phyloP scores from a whole-genome alignment of 176 grass and related monocot genomes.

The Puccinellia tenuiflora region DNA sequence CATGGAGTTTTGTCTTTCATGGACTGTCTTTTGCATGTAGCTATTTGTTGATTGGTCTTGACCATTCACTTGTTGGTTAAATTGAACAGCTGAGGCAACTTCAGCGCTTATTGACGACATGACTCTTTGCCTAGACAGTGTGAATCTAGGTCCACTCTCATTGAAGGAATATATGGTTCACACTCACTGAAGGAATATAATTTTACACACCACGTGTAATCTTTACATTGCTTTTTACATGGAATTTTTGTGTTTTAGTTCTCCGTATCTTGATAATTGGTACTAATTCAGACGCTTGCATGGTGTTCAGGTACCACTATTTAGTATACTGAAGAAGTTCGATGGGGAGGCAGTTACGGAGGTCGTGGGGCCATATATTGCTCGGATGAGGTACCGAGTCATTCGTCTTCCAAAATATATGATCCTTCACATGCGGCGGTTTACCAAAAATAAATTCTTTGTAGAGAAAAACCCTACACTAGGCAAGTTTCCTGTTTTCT shows the following conservation, averaged over 20 bases:
- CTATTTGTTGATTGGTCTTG: background rate
- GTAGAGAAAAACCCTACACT: slow-evolving; percentile 90
- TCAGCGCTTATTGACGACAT: background rate
- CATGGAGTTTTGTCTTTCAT: background rate
- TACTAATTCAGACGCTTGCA: slow-evolving; percentile 3
- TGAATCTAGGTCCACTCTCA: background rate
- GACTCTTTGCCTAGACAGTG: background rate
- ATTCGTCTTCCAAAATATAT: slow-evolving; percentile 80
- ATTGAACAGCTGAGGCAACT: background rate
- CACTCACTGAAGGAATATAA: background rate
- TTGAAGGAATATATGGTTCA: background rate
- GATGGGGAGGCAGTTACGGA: slow-evolving; percentile 80
- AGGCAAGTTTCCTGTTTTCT: slow-evolving; percentile 23
- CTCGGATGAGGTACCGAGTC: slow-evolving; percentile 80
- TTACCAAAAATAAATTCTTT: slow-evolving; percentile 95
- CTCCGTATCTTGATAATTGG: background rate
- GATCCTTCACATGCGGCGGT: slow-evolving; percentile 90
- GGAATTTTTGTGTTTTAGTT: slow-evolving; percentile 1
- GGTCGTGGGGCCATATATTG: slow-evolving; percentile 79
- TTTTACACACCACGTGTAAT: background rate
- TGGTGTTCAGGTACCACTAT: slow-evolving; percentile 60
- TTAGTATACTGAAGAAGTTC: slow-evolving; percentile 92
- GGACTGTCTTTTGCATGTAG: background rate
- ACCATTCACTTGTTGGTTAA: background rate
- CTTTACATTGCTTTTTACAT: background rate